Base-by-base conservation (phyloP, 371 early-diverging fungal genomes). In the Mucor lusitanicus region DNA sequence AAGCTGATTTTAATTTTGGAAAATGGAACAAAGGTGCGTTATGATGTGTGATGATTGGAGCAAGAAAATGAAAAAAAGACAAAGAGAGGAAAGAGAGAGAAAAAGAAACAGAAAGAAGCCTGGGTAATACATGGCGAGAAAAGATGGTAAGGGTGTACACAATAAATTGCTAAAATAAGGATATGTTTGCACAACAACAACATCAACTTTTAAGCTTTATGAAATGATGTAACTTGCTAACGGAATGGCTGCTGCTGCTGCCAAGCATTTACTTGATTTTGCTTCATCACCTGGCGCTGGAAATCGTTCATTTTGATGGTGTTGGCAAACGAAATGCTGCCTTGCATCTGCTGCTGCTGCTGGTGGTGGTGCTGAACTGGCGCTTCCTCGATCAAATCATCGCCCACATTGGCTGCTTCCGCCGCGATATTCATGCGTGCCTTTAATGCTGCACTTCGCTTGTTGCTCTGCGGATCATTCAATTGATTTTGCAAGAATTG, bases 401-500 rank as follows among this genome's bases (percentile, higher is more conserved):
- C 67, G 9, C 42, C 67, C n/a, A 40, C 54, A 54, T 50, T 44
- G 11, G 67, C 65, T 17, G 69, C 69, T 53, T 83, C 83, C 2
- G 83, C 83, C 40, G 83, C 83, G 54, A 83, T 83, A 53, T 80
- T 83, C 74, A 77, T 75, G 11, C 83, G 69, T 28, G 83, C 83
- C 28, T 72, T 73, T 19, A 80, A 44, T 12, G 83, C 83, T 50
- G 79, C 78, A 40, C 67, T 66, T 59, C 82, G 68, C 17, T 67
- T 67, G 19, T 40, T 63, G 23, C 25, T 46, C 25, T 13, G 61
- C 63, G 42, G 61, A 32, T 61, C 61, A 33, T 28, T 65, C 71
- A 59, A 56, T 63, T 40, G 73, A 21, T 30, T 73, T 33, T 37
- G 35, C 13, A 40, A 59, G 25, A 65, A 74, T 32, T 79, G 74